phyloP scores from a whole-genome alignment of 306 rosid genomes.

The Carpinus viminea region DNA sequence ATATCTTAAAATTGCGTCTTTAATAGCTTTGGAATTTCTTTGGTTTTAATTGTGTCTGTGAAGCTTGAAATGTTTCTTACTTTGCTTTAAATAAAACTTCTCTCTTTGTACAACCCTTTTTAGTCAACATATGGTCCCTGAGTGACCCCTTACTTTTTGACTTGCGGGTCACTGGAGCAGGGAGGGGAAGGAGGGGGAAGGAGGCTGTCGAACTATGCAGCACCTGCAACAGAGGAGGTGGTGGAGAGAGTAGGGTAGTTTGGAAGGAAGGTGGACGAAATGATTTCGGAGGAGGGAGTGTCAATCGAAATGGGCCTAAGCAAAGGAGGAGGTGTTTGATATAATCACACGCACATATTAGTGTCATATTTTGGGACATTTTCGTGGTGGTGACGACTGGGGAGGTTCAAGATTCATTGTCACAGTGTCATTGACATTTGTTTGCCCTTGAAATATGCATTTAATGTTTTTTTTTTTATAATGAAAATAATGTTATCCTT shows the following conservation, averaged over 20 bases:
- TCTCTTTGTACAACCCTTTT: slow-evolving; percentile 6
- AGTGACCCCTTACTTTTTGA: neutral
- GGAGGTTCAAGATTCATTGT: neutral
- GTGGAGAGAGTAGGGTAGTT: no score
- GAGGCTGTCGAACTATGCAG: no score
- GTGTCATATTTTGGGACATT: neutral
- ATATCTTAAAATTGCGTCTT: slow-evolving; percentile 12
- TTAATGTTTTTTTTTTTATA: no score
- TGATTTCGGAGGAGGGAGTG: no score
- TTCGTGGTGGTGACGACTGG: neutral
- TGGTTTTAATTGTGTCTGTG: slow-evolving; percentile 17
- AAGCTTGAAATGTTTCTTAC: slow-evolving; percentile 5
- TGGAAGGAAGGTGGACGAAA: no score
- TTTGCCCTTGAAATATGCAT: neutral
- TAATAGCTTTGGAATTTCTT: slow-evolving; percentile 8
- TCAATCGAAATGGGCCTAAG: no score
- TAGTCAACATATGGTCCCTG: slow-evolving; percentile 6
- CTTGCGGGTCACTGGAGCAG: no score
- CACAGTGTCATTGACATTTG: neutral
- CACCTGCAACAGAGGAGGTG: no score
- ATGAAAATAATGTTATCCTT: neutral
- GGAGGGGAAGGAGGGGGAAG: no score
- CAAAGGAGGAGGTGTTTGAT: no score
- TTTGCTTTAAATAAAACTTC: slow-evolving; percentile 10
- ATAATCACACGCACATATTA: neutral